Evolutionary conservation across 2,329 filamentous ascomycete genomes (phyloP), one percentile per base, ranked within the genome.

Genomic region (Trichophyton rubrum): DNA sequence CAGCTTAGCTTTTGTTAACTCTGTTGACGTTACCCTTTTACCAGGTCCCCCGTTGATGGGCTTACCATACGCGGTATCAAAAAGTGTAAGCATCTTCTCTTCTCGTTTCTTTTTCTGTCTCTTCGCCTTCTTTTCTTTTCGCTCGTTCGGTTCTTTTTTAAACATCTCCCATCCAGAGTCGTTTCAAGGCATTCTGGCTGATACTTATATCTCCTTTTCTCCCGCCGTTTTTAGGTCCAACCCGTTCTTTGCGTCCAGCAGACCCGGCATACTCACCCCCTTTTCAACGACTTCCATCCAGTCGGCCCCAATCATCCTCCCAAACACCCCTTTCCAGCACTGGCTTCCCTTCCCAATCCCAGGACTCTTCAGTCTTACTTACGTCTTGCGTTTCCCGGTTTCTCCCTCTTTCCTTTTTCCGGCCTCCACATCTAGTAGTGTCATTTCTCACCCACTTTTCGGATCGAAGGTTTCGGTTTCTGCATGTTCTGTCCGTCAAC

Each of bases 401-500:
- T 33, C 49, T 53, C 49, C 49, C 33, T 53, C 33, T 43, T 53
- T 53, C 49, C 27, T 53, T 53, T 33, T 53, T 53, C 22, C 49
- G 13, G 6, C 13, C 49, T 53, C 49, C 49, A 53, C 49, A 53
- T n/a, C 27, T 53, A 53, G 49, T 53, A 53, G 49, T 53, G 49
- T 30, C 49, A 30, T 33, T 53, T 30, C 49, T 33, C 11, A 24
- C 49, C 49, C 49, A 53, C 49, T 30, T 53, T 53, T 53, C 49
- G 49, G 11, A 27, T 53, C 22, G 49, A 53, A 53, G 49, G 49
- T 53, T 53, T 53, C 49, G 22, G 49, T 53, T 53, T 53, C 49
- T 33, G 49, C 49, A 53, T 53, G 49, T 53, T 53, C 49, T 53
- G 49, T 24, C 49, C 49, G 49, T 53, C 49, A 53, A 53, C 27